Conservation (phyloP, 2,329 filamentous ascomycete genomes). For the Colletotrichum coccodes region DNA sequence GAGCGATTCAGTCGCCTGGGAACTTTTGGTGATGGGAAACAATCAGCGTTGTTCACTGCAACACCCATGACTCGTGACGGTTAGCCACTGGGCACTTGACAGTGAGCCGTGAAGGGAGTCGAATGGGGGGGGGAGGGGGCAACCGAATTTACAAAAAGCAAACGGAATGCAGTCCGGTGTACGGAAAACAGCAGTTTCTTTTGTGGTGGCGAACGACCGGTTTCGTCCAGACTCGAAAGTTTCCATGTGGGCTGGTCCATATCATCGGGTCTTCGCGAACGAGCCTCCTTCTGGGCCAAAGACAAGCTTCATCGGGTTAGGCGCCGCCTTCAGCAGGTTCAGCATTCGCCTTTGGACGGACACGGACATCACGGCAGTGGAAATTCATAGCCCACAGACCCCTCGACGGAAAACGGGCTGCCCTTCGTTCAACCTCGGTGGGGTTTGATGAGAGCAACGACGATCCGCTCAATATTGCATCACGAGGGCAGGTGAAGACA, state of each 20-base stretch:
- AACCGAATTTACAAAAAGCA: neutral
- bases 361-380: constrained; percentile 17
- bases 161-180: neutral
- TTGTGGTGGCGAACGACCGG: neutral
- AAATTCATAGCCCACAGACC: constrained; percentile 12
- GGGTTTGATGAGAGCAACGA: neutral
- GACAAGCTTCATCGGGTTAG: constrained; percentile 6
- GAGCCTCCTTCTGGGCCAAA: constrained; percentile 17
- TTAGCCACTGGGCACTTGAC: neutral
- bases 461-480: neutral
- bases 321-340: neutral
- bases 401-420: neutral
- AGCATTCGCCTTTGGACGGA: constrained; percentile 11
- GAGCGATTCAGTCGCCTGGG: neutral
- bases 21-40: neutral
- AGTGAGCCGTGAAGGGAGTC: constrained; percentile 7
- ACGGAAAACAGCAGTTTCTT: neutral
- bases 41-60: neutral
- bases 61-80: constrained; percentile 24
- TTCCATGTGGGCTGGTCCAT: constrained; percentile 20
- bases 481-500: neutral
- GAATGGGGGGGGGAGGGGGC: neutral
- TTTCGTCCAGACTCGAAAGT: constrained; percentile 11
- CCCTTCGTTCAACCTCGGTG: neutral
- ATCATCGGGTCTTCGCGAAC: constrained; percentile 31